phyloP scores from a whole-genome alignment of 495 filamentous ascomycete species.

The Podospora australis region DNA sequence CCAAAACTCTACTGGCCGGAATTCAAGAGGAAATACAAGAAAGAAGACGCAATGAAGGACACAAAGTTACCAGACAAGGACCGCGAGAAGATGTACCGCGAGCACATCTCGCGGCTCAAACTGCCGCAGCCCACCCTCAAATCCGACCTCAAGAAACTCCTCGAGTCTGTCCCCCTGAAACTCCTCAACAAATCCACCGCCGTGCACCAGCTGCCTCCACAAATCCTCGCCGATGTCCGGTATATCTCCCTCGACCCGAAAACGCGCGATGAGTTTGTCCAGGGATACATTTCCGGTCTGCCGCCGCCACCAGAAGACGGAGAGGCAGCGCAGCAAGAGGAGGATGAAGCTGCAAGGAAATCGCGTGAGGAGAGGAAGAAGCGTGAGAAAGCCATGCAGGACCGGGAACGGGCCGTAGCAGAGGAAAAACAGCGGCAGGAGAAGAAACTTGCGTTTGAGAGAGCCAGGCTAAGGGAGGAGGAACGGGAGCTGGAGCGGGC shows the following conservation, averaged over 20 bases:
- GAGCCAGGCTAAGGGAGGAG: slow-evolving; percentile 62
- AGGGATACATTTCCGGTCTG: slow-evolving; percentile 68
- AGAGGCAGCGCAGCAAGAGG: slow-evolving; percentile 47
- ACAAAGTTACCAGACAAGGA: slow-evolving; percentile 74
- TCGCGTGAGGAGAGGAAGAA: slow-evolving; percentile 58
- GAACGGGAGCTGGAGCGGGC: slow-evolving; percentile 74
- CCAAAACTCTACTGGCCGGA: slow-evolving; percentile 95
- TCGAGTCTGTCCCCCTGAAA: slow-evolving; percentile 61
- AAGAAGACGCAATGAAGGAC: slow-evolving; percentile 74
- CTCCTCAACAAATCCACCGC: slow-evolving; percentile 61
- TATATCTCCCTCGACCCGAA: slow-evolving; percentile 72
- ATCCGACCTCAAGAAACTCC: slow-evolving; percentile 68
- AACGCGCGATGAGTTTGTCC: slow-evolving; percentile 65
- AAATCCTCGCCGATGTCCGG: slow-evolving; percentile 67
- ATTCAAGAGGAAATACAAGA: slow-evolving; percentile 85
- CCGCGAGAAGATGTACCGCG: slow-evolving; percentile 84
- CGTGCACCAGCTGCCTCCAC: slow-evolving; percentile 56
- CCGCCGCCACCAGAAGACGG: slow-evolving; percentile 53
- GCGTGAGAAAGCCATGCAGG: slow-evolving; percentile 67
- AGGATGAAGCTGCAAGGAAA: slow-evolving; percentile 54
- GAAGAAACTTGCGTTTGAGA: slow-evolving; percentile 59
- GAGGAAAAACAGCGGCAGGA: slow-evolving; percentile 67
- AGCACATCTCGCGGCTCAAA: slow-evolving; percentile 74
- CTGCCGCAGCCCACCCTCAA: slow-evolving; percentile 66
- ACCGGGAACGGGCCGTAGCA: slow-evolving; percentile 64